phyloP scores from a whole-genome alignment of 768 basidiomycete species.

The Suillus discolor region DNA sequence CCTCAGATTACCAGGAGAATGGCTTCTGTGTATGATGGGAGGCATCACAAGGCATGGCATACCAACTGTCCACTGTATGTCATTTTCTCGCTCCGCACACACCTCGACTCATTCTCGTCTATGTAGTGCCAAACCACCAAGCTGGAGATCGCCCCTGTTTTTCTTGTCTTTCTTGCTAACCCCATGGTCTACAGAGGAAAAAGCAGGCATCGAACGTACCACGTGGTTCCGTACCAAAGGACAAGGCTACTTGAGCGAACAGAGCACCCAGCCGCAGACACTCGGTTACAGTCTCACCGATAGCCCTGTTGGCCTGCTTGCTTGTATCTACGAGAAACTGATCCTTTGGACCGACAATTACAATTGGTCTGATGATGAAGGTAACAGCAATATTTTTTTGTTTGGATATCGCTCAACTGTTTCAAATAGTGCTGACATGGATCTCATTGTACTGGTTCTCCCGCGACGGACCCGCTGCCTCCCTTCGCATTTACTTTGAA shows the following conservation, averaged over 20 bases:
- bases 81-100: background rate
- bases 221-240: constrained; percentile 25
- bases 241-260: constrained; percentile 33
- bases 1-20: constrained; percentile 38
- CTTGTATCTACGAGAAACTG: constrained; percentile 58
- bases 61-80: constrained; percentile 46
- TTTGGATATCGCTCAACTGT: background rate
- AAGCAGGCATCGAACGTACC: constrained; percentile 22
- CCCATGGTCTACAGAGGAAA: constrained; percentile 31
- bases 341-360: constrained; percentile 53
- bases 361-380: constrained; percentile 60
- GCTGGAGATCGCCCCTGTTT: constrained; percentile 26
- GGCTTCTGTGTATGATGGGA: constrained; percentile 39
- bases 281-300: constrained; percentile 57
- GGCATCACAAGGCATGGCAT: constrained; percentile 53
- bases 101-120: background rate
- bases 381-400: constrained; percentile 27
- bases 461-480: constrained; percentile 57
- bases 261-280: constrained; percentile 51
- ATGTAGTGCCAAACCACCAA: constrained; percentile 27
- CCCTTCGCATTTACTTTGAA: constrained; percentile 63
- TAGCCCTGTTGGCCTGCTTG: constrained; percentile 56
- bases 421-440: constrained; percentile 55
- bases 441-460: constrained; percentile 63
- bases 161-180: constrained; percentile 31